Evolutionary conservation across 768 basidiomycete genomes (phyloP), one percentile per base, ranked within the genome.

Genomic region (Clavaria fumosa): DNA sequence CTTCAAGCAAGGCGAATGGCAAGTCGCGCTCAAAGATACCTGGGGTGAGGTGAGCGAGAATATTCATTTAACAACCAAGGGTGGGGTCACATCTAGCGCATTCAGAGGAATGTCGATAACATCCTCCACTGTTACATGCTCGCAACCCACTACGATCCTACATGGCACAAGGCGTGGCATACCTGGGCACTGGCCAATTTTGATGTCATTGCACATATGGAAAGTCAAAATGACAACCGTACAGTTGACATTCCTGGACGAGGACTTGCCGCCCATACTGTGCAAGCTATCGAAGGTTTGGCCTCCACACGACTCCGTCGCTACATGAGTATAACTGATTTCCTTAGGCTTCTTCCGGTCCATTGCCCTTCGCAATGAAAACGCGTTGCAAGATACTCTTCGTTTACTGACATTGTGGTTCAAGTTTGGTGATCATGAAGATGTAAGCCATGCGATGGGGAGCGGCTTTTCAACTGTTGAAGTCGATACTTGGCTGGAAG

Each of bases 111-210:
- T 40, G 72, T 81, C 17, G 71, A 77, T 36, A 78, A 82, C 31
- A 86, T 96, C 39, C 60, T 99, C 5, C 72, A 78, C 45, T 76
- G 84, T 3, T 96, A 95, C 57, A 66, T 70, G 35, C 66, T 79
- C 21, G 85, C 95, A 0, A 97, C 95, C 2, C 78, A 81, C 48
- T 85, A 85, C 45, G 93, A 97, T 53, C 74, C 81, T 3, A 66
- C 69, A n/a, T 99, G 95, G 95, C 96, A 96, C 58, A 96, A 99
- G 54, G 95, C 93, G 12, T 97, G 91, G 91, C 95, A 99, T 51
- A 89, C 88, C 1, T 99, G 90, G 89, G 93, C 95, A 2, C 63
- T 97, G 37, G 81, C 90, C 3, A 96, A 97, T 56, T 91, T 95
- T 45, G 89, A 96, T 39, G 86, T 96, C 44, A 76, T 97, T 43